Base-by-base conservation (phyloP, 257 asterid genomes). In the Ligustrum vulgare region DNA sequence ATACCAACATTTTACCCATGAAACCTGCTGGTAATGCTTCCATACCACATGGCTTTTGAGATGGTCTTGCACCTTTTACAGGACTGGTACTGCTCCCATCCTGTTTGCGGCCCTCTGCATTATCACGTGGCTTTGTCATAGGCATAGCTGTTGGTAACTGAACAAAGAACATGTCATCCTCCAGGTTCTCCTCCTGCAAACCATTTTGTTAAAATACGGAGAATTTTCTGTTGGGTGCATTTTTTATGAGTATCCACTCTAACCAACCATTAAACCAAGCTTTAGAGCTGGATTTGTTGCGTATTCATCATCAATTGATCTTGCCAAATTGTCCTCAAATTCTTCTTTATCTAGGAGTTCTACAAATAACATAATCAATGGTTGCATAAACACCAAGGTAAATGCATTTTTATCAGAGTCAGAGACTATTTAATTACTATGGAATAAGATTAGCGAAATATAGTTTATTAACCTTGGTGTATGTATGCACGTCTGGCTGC, bases 301-400 rank as follows among this genome's bases (percentile, higher is more conserved):
- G 33, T 47, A 4, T 79, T 92, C 96, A 75, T 88, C 88, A 72
- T 85, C 80, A 43, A 33, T 72, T 51, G 72, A 68, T 66, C 68
- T 75, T 62, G 72, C 83, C 3, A 79, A 67, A 60, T 77, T 84
- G 67, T 83, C 88, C 51, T 85, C 91, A 70, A 94, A 94, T 79
- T 94, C 99, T 83, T 91, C 87, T 82, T 83, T 71, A 77, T 94
- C 91, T 73, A 91, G 96, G 69, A 83, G 71, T 80, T 89, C 99
- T 94, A 80, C 80, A 81, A 34, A 75, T 22, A 77, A 67, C n/a
- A 76, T 37, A 65, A 5, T 39, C 49, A 34, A 13, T 18, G 13
- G 5, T 12, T 45, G 54, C 54, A 45, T 45, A 13, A 39, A 45
- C 54, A 66, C 36, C 70, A 77, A 56, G 41, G 34, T 56, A 45